Evolutionary conservation across 495 filamentous ascomycete genomes (phyloP).

Genomic region (Aspergillus baeticus): DNA sequence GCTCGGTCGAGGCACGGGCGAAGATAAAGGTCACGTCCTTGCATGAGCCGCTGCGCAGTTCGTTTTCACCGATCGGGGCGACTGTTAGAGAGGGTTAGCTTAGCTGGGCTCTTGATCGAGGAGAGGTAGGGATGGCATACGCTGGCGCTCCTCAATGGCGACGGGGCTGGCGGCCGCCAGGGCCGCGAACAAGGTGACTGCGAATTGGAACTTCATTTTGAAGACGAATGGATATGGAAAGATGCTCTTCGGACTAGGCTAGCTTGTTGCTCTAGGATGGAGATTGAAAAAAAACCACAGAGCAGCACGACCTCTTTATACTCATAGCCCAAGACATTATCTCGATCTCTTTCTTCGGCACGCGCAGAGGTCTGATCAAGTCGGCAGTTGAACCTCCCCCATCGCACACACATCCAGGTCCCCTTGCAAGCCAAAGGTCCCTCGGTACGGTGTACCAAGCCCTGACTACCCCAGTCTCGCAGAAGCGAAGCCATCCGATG

Average conservation of each 20-base stretch:
- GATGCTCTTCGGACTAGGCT: not conserved
- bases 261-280: not conserved
- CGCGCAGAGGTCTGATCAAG: not conserved
- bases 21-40: conserved; percentile 51
- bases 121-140: not conserved
- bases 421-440: no score
- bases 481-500: not conserved
- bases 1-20: conserved; percentile 50
- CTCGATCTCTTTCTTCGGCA: no score
- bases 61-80: conserved; percentile 23
- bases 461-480: no score
- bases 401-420: no score
- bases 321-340: not conserved
- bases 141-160: conserved; percentile 6
- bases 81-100: not conserved
- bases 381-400: conserved; percentile 1
- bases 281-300: not conserved
- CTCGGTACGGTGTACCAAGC: no score
- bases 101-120: not conserved
- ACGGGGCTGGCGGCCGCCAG: conserved; percentile 4
- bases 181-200: conserved; percentile 2
- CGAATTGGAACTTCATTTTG: conserved; percentile 12
- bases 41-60: conserved; percentile 43
- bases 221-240: not conserved
- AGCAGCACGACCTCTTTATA: not conserved